These are phyloP conservation scores for Diaporthe ampelina DNA, from an alignment of 2,329 filamentous ascomycete species.

Conservation along the genomic window DNA sequence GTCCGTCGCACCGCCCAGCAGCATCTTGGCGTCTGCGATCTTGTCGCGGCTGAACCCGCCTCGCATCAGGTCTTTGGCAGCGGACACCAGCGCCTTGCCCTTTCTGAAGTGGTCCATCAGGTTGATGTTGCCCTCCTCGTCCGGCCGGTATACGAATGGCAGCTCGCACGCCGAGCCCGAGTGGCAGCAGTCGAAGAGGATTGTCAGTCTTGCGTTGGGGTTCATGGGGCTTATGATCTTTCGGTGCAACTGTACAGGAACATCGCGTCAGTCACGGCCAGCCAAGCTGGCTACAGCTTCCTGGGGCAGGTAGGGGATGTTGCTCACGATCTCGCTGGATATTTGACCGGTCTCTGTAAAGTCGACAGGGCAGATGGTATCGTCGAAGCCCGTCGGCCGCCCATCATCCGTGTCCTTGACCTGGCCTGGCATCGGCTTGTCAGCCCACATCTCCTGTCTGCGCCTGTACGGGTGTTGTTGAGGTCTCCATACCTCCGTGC, in stretches of 20 bases:
- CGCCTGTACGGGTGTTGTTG: background rate
- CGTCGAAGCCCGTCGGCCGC: conserved; percentile 57
- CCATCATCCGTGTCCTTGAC: conserved; percentile 60
- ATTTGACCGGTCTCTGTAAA: conserved; percentile 67
- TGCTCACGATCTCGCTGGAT: conserved; percentile 58
- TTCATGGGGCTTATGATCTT: conserved; percentile 65
- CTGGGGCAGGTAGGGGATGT: no score
- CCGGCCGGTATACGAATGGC: conserved; percentile 69
- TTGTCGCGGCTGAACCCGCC: conserved; percentile 62
- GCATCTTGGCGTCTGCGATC: conserved; percentile 63
- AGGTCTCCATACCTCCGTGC: conserved; percentile 60
- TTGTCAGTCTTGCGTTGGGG: conserved; percentile 64
- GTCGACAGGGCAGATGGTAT: conserved; percentile 68
- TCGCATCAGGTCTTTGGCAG: conserved; percentile 63
- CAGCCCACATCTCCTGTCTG: conserved; percentile 14
- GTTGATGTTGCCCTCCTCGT: conserved; percentile 68
- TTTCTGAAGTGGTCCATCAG: conserved; percentile 68
- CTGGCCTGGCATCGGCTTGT: conserved; percentile 51
- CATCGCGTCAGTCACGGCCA: conserved; percentile 22
- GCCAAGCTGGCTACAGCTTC: background rate
- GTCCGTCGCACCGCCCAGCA: conserved; percentile 65
- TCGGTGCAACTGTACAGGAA: conserved; percentile 57
- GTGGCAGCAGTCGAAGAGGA: conserved; percentile 74
- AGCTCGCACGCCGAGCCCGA: conserved; percentile 71
- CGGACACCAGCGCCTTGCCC: conserved; percentile 63